These are phyloP conservation scores for Didymella sp. DNA, from an alignment of 2,329 filamentous ascomycete species.

Conservation along the genomic window DNA sequence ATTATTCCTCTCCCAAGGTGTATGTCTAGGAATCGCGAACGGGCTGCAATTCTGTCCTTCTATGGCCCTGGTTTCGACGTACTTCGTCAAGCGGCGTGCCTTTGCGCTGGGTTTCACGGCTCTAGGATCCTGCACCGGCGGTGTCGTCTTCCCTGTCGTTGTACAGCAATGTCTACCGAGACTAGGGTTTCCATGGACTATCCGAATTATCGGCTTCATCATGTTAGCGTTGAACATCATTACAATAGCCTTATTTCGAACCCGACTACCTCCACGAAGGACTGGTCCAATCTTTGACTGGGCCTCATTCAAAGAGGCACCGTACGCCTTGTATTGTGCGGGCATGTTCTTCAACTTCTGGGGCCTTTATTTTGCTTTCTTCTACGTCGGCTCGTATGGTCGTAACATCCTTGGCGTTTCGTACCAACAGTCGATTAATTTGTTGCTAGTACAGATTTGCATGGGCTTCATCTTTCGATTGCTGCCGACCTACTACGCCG, in stretches of 20 bases:
- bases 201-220: constrained; percentile 67
- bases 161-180: constrained; percentile 41
- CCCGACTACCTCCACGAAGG: constrained; percentile 51
- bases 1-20: constrained; percentile 57
- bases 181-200: constrained; percentile 66
- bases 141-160: constrained; percentile 44
- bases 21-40: constrained; percentile 62
- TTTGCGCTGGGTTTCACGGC: constrained; percentile 42
- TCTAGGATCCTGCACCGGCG: constrained; percentile 39
- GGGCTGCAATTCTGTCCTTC: constrained; percentile 62
- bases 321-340: constrained; percentile 48
- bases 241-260: constrained; percentile 45
- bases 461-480: constrained; percentile 59
- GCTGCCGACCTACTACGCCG: constrained; percentile 54
- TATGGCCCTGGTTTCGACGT: constrained; percentile 60
- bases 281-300: constrained; percentile 53
- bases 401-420: constrained; percentile 57
- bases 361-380: constrained; percentile 55
- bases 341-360: constrained; percentile 48
- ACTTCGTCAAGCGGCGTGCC: constrained; percentile 40
- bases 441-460: constrained; percentile 62
- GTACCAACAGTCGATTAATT: constrained; percentile 59
- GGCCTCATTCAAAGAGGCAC: constrained; percentile 51
- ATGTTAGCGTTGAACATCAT: constrained; percentile 55
- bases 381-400: constrained; percentile 54